Percentiles rank a stretch among this genome's conserved stretches.
Evolutionary conservation across 352 stramenopile species (phyloP).

Genomic region (Globisporangium splendens): DNA sequence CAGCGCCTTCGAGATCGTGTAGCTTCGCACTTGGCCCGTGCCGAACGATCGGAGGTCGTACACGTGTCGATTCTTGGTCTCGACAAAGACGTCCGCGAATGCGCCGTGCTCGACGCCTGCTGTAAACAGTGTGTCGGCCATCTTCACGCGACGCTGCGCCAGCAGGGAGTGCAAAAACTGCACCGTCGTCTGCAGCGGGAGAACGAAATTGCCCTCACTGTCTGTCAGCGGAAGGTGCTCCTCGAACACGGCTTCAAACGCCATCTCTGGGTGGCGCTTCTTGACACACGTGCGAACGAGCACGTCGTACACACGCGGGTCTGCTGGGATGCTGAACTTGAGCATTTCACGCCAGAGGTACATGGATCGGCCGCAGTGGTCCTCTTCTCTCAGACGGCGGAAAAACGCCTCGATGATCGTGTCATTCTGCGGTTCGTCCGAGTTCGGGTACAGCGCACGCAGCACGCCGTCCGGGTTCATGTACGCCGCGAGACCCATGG

Average conservation of each 20-base stretch:
- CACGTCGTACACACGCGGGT: slow-evolving; percentile 75
- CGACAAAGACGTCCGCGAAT: slow-evolving; percentile 53
- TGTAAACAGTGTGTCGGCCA: slow-evolving; percentile 66
- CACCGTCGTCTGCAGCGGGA: slow-evolving; percentile 54
- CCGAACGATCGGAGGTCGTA: slow-evolving; percentile 68
- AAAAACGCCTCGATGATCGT: slow-evolving; percentile 80
- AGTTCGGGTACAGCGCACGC: slow-evolving; percentile 76
- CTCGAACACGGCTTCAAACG: slow-evolving; percentile 67
- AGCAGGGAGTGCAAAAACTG: slow-evolving; percentile 71
- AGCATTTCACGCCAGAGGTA: slow-evolving; percentile 86
- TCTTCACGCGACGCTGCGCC: slow-evolving; percentile 52
- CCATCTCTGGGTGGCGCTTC: slow-evolving; percentile 80
- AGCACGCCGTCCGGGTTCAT: slow-evolving; percentile 83
- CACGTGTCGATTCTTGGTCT: slow-evolving; percentile 37
- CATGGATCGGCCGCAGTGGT: slow-evolving; percentile 79
- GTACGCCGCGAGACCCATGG: slow-evolving; percentile 79
- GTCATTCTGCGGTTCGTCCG: slow-evolving; percentile 61
- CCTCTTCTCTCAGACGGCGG: slow-evolving; percentile 76
- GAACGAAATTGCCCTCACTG: slow-evolving; percentile 55
- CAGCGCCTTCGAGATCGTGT: slow-evolving; percentile 60
- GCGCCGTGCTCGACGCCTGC: slow-evolving; percentile 40
- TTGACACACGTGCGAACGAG: slow-evolving; percentile 79
- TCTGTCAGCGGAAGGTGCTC: slow-evolving; percentile 50
- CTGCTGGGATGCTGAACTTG: slow-evolving; percentile 59
- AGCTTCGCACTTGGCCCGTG: slow-evolving; percentile 55